Conservation (phyloP, 768 basidiomycete species). For the Boletus subcaerulescens region DNA sequence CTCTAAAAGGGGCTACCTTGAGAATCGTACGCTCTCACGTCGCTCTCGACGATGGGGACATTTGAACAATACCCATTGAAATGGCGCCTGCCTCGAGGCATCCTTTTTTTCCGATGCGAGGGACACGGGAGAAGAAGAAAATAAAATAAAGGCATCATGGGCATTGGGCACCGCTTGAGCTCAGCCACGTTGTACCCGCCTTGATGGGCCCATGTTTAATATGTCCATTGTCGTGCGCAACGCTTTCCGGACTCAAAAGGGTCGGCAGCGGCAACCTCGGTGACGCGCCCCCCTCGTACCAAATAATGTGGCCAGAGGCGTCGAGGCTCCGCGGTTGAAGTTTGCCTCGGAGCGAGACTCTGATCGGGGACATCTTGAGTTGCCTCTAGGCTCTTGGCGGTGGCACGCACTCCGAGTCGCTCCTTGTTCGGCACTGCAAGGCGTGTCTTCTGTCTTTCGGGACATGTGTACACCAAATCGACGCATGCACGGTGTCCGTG, state of each 20-base stretch:
- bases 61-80: too few species aligned
- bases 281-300: background rate
- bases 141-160: background rate
- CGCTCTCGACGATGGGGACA: background rate
- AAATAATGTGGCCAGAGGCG: background rate
- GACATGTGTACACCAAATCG: background rate
- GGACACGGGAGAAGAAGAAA: background rate
- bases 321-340: background rate
- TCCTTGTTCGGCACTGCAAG: background rate
- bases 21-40: background rate
- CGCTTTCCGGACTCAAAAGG: background rate
- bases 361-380: background rate
- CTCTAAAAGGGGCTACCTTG: background rate
- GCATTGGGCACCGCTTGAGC: background rate
- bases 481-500: background rate
- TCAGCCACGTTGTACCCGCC: constrained; percentile 3
- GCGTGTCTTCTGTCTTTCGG: too few species aligned
- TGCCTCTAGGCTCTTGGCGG: background rate
- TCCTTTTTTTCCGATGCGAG: constrained; percentile 1
- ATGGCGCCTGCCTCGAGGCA: constrained; percentile 4
- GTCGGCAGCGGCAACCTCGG: too few species aligned
- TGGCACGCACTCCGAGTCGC: background rate
- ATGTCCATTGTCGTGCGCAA: constrained; percentile 6
- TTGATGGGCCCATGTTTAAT: background rate
- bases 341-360: background rate